phyloP scores from a whole-genome alignment of 2,329 filamentous ascomycete genomes.

The Chaetomiaceae sp. region DNA sequence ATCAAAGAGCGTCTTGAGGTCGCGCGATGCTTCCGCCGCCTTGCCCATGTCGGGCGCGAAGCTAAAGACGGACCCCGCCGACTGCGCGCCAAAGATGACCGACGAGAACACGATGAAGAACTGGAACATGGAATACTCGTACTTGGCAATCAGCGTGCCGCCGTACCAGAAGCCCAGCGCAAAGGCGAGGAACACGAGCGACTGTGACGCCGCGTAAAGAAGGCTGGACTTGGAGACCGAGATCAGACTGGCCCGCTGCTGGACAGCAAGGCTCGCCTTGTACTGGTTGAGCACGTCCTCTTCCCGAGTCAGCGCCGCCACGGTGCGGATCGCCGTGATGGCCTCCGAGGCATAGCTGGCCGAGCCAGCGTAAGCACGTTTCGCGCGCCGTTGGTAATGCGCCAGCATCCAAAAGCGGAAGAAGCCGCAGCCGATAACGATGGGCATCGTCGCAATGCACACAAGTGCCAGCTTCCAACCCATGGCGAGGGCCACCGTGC shows the following conservation, averaged over 20 bases:
- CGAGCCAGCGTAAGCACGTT: conserved; percentile 72
- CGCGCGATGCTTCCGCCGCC: conserved; percentile 74
- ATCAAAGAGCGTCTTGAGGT: conserved; percentile 81
- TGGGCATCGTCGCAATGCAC: conserved; percentile 36
- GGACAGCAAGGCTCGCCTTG: conserved; percentile 57
- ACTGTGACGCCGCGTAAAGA: conserved; percentile 81
- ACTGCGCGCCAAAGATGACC: conserved; percentile 87
- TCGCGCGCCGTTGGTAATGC: conserved; percentile 72
- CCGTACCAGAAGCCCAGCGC: conserved; percentile 94
- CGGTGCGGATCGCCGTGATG: conserved; percentile 88
- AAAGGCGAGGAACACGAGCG: conserved; percentile 74
- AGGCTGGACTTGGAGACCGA: conserved; percentile 72
- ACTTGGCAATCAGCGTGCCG: conserved; percentile 64
- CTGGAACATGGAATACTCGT: conserved; percentile 72
- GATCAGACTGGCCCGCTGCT: conserved; percentile 62
- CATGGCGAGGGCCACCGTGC: conserved; percentile 43
- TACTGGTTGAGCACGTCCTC: conserved; percentile 72
- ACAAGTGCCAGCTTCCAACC: conserved; percentile 43
- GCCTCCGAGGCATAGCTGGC: conserved; percentile 90
- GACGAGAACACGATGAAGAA: conserved; percentile 91
- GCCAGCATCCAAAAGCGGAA: conserved; percentile 60
- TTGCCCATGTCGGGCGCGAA: conserved; percentile 93
- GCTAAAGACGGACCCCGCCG: conserved; percentile 81
- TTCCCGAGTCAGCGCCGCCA: conserved; percentile 86
- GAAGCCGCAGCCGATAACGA: conserved; percentile 38